Base-by-base conservation (phyloP, 2,329 filamentous ascomycete species). In the Epichloe festucae region DNA sequence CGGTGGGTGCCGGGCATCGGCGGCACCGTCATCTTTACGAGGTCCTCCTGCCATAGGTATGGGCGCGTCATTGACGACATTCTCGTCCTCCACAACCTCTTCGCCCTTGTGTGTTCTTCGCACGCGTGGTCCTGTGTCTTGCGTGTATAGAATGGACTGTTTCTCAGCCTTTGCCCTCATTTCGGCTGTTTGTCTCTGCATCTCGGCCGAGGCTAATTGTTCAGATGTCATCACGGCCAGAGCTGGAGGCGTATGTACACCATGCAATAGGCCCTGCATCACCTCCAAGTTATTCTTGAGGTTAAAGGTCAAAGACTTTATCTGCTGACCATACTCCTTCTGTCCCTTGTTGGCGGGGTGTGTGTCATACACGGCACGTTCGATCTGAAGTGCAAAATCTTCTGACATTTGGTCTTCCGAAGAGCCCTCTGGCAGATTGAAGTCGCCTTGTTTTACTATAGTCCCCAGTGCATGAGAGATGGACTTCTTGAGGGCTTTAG, bases 21-120 rank as follows among this genome's bases (percentile, higher is more conserved):
- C 53, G 27, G 15, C 15, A 10, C 19, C 49, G 21, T 31, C 34
- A 10, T 27, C 49, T 50, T 53, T 53, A 27, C 58, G 56, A 35
- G 59, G 55, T 6, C 56, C 58, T 14, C 54, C 58, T 10, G 52
- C 52, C 48, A 48, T 54, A 23, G 67, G 66, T 17, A 63, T 59
- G 8, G 64, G 64, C n/a, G 63, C 61, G 23, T 70, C 66, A 38
- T 60, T 63, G n/a, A 67, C 54, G 39, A 68, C 65, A n/a, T 69
- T 74, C 36, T 94, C 88, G 45, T 85, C 82, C 55, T 91, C 89
- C 15, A 97, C 77, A 15, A 95, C 68, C 64, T 97, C 93, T 53
- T 96, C 90, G 12, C 93, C 93, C 67, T 97, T 97, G 71, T 97
- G 91, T 2, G 91, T 96, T 58, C 87, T 82, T 60, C 89, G 80